A percentile compares a stretch with the other conserved stretches of the same genome.
Conservation (phyloP, 495 filamentous ascomycete species). For the Aspergillus leporis region DNA sequence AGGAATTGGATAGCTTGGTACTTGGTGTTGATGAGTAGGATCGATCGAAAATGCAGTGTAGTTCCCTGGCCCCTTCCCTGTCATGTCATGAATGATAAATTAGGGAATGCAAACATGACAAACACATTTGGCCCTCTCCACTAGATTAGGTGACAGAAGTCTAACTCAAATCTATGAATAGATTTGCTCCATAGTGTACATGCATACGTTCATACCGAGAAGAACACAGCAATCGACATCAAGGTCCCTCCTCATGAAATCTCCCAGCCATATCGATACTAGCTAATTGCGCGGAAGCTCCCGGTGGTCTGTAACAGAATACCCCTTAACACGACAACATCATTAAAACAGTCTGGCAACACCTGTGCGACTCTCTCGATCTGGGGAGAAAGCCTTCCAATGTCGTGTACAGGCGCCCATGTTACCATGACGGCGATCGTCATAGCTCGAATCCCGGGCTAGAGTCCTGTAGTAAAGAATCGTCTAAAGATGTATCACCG, state of each 20-base stretch:
- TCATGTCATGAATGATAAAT: too few species aligned
- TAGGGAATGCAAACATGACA: neutral
- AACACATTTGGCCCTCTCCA: neutral
- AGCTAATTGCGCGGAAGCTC: neutral
- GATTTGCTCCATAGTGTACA: neutral
- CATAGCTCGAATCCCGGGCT: neutral
- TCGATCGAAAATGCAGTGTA: neutral
- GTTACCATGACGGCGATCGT: neutral
- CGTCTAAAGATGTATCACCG: neutral
- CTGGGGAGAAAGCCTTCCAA: slow-evolving; percentile 12
- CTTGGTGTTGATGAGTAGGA: neutral
- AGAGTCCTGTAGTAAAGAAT: neutral
- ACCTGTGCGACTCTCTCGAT: slow-evolving; percentile 18
- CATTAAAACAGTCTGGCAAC: slow-evolving; percentile 18
- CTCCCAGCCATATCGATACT: neutral
- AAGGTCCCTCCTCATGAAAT: neutral
- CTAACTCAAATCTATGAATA: too few species aligned
- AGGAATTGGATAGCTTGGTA: too few species aligned
- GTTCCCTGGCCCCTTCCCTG: too few species aligned
- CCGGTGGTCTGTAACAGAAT: slow-evolving; percentile 2
- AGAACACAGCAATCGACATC: too few species aligned
- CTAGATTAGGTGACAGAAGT: neutral
- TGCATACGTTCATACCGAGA: neutral
- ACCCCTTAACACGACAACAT: slow-evolving; percentile 16
- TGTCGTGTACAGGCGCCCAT: too few species aligned